A percentile compares a stretch with the other conserved stretches of the same genome.
Conservation (phyloP, 352 stramenopile genomes). For the Globisporangium iwayamae region DNA sequence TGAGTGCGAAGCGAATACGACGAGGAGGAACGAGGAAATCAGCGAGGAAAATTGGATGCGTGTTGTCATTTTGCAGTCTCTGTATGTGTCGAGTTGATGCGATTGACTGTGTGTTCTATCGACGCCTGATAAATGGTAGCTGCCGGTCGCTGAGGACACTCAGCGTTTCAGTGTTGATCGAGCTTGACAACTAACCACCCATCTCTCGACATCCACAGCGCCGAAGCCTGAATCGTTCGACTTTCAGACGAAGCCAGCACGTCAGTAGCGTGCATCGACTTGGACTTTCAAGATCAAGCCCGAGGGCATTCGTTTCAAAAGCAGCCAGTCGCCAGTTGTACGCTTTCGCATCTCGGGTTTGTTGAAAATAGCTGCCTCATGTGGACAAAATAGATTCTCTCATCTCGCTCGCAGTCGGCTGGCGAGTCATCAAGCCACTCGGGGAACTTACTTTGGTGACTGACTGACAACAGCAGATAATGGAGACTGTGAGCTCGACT, state of each 20-base stretch:
- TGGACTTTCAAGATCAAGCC: background rate
- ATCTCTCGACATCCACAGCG: too few relatives aligned
- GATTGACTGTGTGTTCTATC: background rate
- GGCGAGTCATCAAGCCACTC: background rate
- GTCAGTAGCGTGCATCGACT: too few relatives aligned
- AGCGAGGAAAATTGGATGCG: background rate
- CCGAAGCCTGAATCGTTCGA: too few relatives aligned
- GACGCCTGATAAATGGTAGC: background rate
- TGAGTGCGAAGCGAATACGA: conserved; percentile 6
- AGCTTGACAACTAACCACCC: too few relatives aligned
- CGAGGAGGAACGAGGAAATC: background rate
- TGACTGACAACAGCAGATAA: background rate
- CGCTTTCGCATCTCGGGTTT: background rate
- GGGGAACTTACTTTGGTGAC: background rate
- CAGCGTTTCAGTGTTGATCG: too few relatives aligned
- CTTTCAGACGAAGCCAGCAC: too few relatives aligned
- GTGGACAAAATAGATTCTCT: conserved; percentile 9
- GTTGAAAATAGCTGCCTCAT: conserved; percentile 13
- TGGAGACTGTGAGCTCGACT: background rate
- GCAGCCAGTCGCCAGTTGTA: background rate
- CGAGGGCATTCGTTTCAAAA: conserved; percentile 4
- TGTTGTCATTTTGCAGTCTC: background rate
- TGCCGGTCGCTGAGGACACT: background rate
- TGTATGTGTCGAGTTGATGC: too few relatives aligned
- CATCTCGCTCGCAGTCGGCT: background rate